Evolutionary conservation across 2,329 filamentous ascomycete genomes (phyloP), one percentile per base, ranked within the genome.

Genomic region (Aspergillus chevalieri): DNA sequence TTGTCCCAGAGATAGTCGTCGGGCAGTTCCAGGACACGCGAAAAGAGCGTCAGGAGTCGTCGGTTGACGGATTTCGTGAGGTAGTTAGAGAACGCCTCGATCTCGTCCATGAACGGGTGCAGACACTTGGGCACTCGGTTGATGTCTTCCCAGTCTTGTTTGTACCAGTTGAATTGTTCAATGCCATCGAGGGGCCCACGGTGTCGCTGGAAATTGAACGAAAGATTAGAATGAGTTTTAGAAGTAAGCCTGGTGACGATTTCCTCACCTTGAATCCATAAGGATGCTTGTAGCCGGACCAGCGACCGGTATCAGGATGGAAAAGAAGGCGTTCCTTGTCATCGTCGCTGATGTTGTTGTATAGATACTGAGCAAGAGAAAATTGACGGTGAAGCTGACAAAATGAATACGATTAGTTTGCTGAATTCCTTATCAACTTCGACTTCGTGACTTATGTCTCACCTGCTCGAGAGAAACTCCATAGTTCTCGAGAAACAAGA

Each of bases 141-240:
- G 19, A 63, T 53, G 49, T 73, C 63, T 51, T 71, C 62, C 69
- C 72, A 78, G 43, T 78, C 74, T 1, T 59, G 60, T 21, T 66
- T 71, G 63, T 78, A 79, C 70, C 72, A 78, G 62, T 79, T 79
- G 62, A 78, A 79, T 51, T 79, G 76, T 53, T 79, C 76, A 47
- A 78, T 78, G 3, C 75, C 76, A 55, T 78, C 77, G 14, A 67
- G 58, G 10, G 65, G 57, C 1, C 72, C 74, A 2, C 65, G 68
- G 36, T 72, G 60, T 43, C 74, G 72, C 69, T 74, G 47, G 34
- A 30, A 0, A 22, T 54, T n/a, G 21, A 19, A n/a, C 0, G 6
- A 2, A 9, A 5, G 5, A n/a, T 49, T 15, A 49, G 34, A 41
- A 21, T 21, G 17, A 4, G 2, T 8, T 9, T 26, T n/a, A 8